These are phyloP conservation scores for Ophiostoma tasmaniense DNA, from an alignment of 2,329 filamentous ascomycete species.

Conservation along the genomic window DNA sequence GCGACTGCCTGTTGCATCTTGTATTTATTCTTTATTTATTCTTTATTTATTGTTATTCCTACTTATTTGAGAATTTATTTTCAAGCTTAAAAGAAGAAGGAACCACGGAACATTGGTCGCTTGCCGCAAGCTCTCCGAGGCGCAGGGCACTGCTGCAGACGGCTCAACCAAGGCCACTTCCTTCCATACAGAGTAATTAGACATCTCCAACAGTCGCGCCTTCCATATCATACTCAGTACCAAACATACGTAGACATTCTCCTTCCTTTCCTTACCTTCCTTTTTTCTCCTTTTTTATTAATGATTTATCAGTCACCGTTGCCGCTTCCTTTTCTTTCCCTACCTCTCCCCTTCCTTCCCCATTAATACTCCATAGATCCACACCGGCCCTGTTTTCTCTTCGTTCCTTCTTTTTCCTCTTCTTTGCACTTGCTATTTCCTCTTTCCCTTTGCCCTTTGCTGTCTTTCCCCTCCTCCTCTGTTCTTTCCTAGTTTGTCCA, in stretches of 20 bases:
- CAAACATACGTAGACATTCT: not conserved
- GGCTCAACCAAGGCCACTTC: conserved; percentile 9
- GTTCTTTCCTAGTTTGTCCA: not conserved
- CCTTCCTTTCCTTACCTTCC: too few relatives aligned
- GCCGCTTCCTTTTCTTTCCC: not conserved
- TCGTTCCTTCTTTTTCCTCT: conserved; percentile 7
- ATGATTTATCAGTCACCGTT: not conserved
- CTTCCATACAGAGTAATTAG: too few relatives aligned
- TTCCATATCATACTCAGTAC: too few relatives aligned
- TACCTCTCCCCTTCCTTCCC: not conserved
- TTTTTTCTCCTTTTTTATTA: not conserved
- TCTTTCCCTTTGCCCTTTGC: not conserved
- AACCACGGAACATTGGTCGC: too few relatives aligned
- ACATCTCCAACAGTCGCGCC: not conserved
- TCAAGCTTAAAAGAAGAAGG: too few relatives aligned
- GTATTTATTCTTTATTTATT: too few relatives aligned
- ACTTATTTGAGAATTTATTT: too few relatives aligned
- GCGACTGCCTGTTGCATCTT: too few relatives aligned
- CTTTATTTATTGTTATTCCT: too few relatives aligned
- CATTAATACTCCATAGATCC: conserved; percentile 7
- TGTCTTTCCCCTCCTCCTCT: conserved; percentile 6
- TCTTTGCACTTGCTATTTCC: not conserved
- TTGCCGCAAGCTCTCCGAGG: too few relatives aligned
- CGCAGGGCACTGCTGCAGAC: not conserved
- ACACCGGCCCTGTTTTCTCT: conserved; percentile 2